These are phyloP conservation scores for Talaromyces rugulosus DNA, from an alignment of 2,329 filamentous ascomycete genomes.

Conservation along the genomic window DNA sequence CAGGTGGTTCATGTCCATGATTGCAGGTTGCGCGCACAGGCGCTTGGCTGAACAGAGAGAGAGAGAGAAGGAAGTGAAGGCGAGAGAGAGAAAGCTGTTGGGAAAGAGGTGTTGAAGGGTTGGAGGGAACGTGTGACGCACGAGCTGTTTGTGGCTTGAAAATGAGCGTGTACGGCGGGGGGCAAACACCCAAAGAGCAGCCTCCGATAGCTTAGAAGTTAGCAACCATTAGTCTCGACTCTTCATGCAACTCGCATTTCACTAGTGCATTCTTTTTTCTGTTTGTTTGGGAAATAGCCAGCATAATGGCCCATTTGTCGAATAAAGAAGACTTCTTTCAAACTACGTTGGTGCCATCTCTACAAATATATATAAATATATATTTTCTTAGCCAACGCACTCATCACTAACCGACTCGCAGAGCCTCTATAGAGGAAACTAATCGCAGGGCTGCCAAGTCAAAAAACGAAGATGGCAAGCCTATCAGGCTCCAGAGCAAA, in stretches of 20 bases:
- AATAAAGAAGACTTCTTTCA: conserved; percentile 86
- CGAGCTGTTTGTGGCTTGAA: conserved; percentile 18
- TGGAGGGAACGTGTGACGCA: conserved; percentile 20
- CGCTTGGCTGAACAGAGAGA: conserved; percentile 17
- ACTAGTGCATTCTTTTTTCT: neutral
- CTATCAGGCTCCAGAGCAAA: conserved; percentile 78
- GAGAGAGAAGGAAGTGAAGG: conserved; percentile 15
- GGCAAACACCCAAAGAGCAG: conserved; percentile 2
- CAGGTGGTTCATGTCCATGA: conserved; percentile 49
- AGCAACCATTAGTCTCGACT: neutral
- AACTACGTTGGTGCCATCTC: conserved; percentile 63
- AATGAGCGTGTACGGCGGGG: conserved; percentile 15
- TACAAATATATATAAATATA: neutral
- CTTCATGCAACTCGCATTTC: neutral
- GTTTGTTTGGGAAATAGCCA: neutral
- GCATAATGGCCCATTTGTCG: conserved; percentile 60
- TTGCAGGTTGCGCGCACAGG: conserved; percentile 32
- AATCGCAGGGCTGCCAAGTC: conserved; percentile 65
- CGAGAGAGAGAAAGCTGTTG: neutral
- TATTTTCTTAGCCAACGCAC: conserved; percentile 13
- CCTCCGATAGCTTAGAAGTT: neutral
- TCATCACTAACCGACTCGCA: conserved; percentile 19
- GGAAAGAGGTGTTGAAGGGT: conserved; percentile 4
- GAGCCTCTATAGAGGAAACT: conserved; percentile 47
- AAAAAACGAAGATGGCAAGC: conserved; percentile 80